Evolutionary conservation across 2,329 filamentous ascomycete species (phyloP), one percentile per base, ranked within the genome.

Genomic region (Myriangium duriaei): DNA sequence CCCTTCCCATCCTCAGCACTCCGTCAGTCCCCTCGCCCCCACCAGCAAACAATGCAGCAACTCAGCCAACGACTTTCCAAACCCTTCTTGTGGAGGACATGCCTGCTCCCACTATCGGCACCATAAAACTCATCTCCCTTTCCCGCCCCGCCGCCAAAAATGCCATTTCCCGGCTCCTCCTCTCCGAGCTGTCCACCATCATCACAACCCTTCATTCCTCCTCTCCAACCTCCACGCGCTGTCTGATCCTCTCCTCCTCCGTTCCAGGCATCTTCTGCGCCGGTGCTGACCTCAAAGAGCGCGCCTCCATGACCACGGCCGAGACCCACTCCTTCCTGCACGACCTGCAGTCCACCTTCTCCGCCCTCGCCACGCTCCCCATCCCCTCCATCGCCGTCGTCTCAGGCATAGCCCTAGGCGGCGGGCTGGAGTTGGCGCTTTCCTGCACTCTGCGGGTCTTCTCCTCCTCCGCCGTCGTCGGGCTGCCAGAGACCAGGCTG

Each of bases 251-350:
- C 11, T 81, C 84, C 9, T 92, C 83, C 53, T 83, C 84, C 29
- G 72, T 84, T n/a, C 84, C 95, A 49, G 69, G 74, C 15, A 81
- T 78, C 51, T 98, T 98, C 59, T 98, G 91, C 60, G 85, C 91
- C 0, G 91, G 91, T 26, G 91, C 91, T 3, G 91, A 98, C 56
- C 62, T 98, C 51, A 96, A 95, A 57, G 88, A 95, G 67, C 68
- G 88, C 17, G 71, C 72, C 42, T 72, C 69, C 3, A 91, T 95
- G 60, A 79, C 74, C 1, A 71, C 69, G 43, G 73, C 85, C 50
- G 81, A 95, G 86, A 93, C 85, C 2, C 67, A 72, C 26, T 67
- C 74, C 16, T 98, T 98, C 67, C 76, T 98, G 21, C 54, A 68
- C 31, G 71, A 72, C 52, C 78, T 98, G 36, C 80, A 88, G 49